Conservation (phyloP, 2,329 filamentous ascomycete species). For the Aureobasidium namibiae region DNA sequence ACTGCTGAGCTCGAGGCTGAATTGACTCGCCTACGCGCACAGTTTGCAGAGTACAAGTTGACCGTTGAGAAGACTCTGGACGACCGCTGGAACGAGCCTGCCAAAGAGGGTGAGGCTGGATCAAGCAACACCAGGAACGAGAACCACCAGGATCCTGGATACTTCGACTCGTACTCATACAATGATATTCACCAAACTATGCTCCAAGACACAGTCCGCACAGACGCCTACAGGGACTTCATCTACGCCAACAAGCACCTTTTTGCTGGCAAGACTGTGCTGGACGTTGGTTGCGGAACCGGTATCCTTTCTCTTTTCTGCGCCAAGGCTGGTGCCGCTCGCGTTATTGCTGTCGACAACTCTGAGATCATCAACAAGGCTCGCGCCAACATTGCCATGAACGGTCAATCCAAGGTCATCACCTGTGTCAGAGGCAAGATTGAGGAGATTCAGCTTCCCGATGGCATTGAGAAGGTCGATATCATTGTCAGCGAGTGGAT, state of each 20-base stretch:
- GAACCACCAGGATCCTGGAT: slow-evolving; percentile 18
- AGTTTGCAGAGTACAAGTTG: slow-evolving; percentile 19
- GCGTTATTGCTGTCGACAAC: slow-evolving; percentile 86
- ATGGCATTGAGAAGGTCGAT: slow-evolving; percentile 64
- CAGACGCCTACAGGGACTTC: slow-evolving; percentile 88
- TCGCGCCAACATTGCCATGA: slow-evolving; percentile 73
- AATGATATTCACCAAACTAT: slow-evolving; percentile 85
- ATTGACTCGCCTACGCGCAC: slow-evolving; percentile 16
- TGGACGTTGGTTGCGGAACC: slow-evolving; percentile 79
- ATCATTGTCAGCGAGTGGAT: slow-evolving; percentile 98
- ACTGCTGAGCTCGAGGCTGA: slow-evolving; percentile 17
- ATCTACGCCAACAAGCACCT: slow-evolving; percentile 86
- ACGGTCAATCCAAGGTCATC: slow-evolving; percentile 65
- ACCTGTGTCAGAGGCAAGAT: slow-evolving; percentile 78
- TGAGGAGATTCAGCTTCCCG: slow-evolving; percentile 69
- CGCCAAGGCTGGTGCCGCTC: slow-evolving; percentile 76
- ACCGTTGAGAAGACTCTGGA: slow-evolving; percentile 21
- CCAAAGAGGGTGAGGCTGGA: slow-evolving; percentile 10
- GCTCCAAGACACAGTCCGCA: slow-evolving; percentile 83
- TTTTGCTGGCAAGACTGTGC: slow-evolving; percentile 76
- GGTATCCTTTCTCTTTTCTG: slow-evolving; percentile 94
- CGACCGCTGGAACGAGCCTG: slow-evolving; percentile 19
- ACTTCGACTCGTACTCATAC: slow-evolving; percentile 22
- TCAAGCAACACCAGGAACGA: slow-evolving; percentile 13
- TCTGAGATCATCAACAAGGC: slow-evolving; percentile 84